Base-by-base conservation (phyloP, 2,329 filamentous ascomycete species). In the Cladosporium sp. region DNA sequence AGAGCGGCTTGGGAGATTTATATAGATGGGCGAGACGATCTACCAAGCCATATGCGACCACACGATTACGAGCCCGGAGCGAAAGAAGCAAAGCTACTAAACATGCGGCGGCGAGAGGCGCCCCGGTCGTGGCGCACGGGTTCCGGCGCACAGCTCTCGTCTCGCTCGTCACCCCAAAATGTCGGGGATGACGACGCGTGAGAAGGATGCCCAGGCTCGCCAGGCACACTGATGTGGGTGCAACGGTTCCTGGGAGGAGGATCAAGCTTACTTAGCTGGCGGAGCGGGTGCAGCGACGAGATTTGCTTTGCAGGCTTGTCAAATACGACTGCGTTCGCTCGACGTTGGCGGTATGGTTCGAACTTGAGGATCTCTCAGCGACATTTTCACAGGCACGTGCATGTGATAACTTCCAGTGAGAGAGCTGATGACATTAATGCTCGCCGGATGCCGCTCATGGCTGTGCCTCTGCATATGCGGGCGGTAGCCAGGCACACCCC, bases 301-400 rank as follows among this genome's bases (percentile, higher is more conserved):
- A 22, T 37, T 48, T 34, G 37, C 45, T 41, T 48, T 41, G 37
- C 12, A 48, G 37, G 45, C 45, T 48, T 48, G 36, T 41, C 27
- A 19, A 11, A 8, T 3, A 7, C 7, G 19, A 22, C 15, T 19
- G 37, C 20, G 7, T 34, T 17, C 41, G 32, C 37, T 27, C 18
- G 17, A 22, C 11, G 27, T 32, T 36, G 37, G n/a, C n/a, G n/a
- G n/a, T n/a, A n/a, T n/a, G n/a, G n/a, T n/a, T n/a, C n/a, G n/a
- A n/a, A n/a, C n/a, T n/a, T n/a, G n/a, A n/a, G n/a, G n/a, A n/a
- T n/a, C n/a, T 12, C 5, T 11, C 32, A 36, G 32, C n/a, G 11
- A n/a, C 37, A 9, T 43, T 24, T 8, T 17, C 15, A 22, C 37
- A 39, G 37, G 17, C 8, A n/a, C 18, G 9, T 43, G n/a, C 24